These are phyloP conservation scores for Glarea lozoyensis DNA, from an alignment of 495 filamentous ascomycete species.

Conservation along the genomic window DNA sequence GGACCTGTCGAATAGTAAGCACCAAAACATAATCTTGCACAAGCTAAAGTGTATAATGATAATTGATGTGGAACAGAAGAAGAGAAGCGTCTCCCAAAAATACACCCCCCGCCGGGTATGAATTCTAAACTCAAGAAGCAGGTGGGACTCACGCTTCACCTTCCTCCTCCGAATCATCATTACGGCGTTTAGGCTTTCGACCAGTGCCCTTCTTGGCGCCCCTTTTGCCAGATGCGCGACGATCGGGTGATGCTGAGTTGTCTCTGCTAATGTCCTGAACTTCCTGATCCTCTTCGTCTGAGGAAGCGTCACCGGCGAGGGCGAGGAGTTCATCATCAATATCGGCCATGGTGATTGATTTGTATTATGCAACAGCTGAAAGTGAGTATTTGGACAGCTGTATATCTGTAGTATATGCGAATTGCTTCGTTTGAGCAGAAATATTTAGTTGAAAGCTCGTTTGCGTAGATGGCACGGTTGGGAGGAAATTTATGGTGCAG, in stretches of 20 bases:
- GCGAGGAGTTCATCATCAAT: slow-evolving; percentile 84
- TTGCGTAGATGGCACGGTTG: no score
- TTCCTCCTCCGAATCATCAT: slow-evolving; percentile 66
- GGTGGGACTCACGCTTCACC: slow-evolving; percentile 70
- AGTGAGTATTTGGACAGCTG: neutral
- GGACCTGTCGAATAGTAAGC: slow-evolving; percentile 35
- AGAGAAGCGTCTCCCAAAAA: no score
- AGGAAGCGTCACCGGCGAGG: slow-evolving; percentile 61
- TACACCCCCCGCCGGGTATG: no score
- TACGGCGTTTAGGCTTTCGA: slow-evolving; percentile 26
- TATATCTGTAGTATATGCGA: no score
- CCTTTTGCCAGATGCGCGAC: slow-evolving; percentile 35
- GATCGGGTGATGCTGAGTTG: slow-evolving; percentile 27
- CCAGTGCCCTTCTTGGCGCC: slow-evolving; percentile 29
- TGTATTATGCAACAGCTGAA: neutral
- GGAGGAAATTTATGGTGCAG: no score
- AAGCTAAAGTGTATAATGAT: no score
- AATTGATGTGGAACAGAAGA: no score
- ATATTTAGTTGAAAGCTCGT: no score
- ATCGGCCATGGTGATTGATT: slow-evolving; percentile 46
- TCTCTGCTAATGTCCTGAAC: slow-evolving; percentile 29
- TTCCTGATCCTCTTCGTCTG: slow-evolving; percentile 37
- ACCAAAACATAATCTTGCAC: neutral
- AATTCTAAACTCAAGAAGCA: neutral
- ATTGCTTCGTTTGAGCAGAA: no score